Evolutionary conservation across 257 asterid genomes (phyloP).

Genomic region (Verbena officinalis): DNA sequence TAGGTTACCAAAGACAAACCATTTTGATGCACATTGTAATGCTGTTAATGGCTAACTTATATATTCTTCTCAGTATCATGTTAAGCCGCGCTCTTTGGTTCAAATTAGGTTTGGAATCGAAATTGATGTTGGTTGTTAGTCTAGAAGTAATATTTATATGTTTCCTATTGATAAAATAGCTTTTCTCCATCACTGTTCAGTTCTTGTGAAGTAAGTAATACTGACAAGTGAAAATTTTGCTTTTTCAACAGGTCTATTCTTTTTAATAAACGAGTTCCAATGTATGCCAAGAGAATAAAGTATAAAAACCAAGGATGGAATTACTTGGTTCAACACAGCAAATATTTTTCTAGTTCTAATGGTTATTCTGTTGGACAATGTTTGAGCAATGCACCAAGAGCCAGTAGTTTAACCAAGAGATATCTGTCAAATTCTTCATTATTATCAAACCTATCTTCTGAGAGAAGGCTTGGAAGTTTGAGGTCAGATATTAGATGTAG

Average conservation of each 20-base stretch:
- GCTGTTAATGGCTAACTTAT: not conserved
- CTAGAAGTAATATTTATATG: not conserved
- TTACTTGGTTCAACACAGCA: constrained; percentile 45
- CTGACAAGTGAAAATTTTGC: constrained; percentile 26
- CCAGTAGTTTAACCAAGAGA: constrained; percentile 49
- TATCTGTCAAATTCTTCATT: constrained; percentile 41
- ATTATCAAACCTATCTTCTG: constrained; percentile 41
- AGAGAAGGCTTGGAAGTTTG: constrained; percentile 43
- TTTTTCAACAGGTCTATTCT: constrained; percentile 41
- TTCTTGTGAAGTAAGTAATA: constrained; percentile 5
- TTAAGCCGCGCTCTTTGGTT: constrained; percentile 16
- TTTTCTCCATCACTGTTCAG: constrained; percentile 18
- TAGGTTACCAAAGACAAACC: not conserved
- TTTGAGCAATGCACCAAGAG: constrained; percentile 38
- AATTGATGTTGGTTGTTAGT: not conserved
- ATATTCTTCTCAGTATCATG: constrained; percentile 1
- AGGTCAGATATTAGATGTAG: constrained; percentile 48
- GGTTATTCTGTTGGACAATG: constrained; percentile 47
- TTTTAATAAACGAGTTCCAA: constrained; percentile 44
- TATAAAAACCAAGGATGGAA: constrained; percentile 55
- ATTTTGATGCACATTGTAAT: constrained; percentile 1
- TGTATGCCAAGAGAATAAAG: constrained; percentile 76
- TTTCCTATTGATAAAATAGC: not conserved
- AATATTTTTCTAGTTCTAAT: constrained; percentile 41
- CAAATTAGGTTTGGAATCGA: not conserved